Base-by-base conservation (phyloP, 2,329 filamentous ascomycete species). In the Xylariaceae sp. region DNA sequence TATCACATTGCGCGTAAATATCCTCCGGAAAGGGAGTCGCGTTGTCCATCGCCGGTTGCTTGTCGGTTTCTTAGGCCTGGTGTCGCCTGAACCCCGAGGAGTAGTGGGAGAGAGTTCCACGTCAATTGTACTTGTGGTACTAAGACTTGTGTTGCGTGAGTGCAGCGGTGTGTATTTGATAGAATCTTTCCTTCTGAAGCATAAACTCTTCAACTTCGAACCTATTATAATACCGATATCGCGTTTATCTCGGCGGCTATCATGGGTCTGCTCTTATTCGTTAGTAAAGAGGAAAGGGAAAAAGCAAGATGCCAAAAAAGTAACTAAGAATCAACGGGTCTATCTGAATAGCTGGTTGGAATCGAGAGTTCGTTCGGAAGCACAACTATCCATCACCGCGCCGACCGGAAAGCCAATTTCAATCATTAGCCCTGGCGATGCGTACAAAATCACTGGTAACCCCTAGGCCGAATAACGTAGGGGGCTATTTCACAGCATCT, bases 1-100 rank as follows among this genome's bases (percentile, higher is more conserved):
- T 40, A 61, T 53, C 16, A 81, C 75, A 46, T 80, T 80, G 37
- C 66, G 71, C 3, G 72, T 82, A 56, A 82, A 77, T 40, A 82
- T 75, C 20, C 67, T 70, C 2, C 70, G 64, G 60, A 82, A 81
- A 0, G 76, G 66, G 2, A 81, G 69, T 2, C 66, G 67, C 10
- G 68, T 67, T 0, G 67, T 74, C 47, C 74, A 77, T 5, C 74
- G 65, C 0, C 63, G 61, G 5, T 55, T 55, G 6, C 35, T 40
- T 29, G 22, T 42, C 29, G 14, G 38, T 22, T 23, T 47, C 38
- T 51, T 52, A 6, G 47, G 25, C 20, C 44, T 19, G n/a, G 17
- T 36, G 20, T 58, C 57, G 20, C 16, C 35, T 3, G 54, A 55
- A 44, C 44, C 40, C 23, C 49, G 50, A 34, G 48, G 47, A 16